Conservation (phyloP, 2,329 filamentous ascomycete species). For the Penicillium sp. region DNA sequence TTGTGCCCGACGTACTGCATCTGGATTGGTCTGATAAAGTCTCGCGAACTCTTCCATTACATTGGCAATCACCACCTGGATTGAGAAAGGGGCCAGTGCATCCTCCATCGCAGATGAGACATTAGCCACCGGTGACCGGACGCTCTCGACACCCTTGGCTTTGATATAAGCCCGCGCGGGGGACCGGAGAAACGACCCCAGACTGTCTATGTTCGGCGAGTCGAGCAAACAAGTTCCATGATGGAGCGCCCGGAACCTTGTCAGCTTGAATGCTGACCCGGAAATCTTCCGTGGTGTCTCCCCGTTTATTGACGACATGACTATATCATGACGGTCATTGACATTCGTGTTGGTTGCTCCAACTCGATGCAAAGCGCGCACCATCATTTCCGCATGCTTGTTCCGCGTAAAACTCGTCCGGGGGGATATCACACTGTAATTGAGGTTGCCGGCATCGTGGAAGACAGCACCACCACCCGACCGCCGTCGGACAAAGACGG, state of each 20-base stretch:
- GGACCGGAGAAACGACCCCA: slow-evolving; percentile 75
- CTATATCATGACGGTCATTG: slow-evolving; percentile 92
- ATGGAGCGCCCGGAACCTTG: slow-evolving; percentile 78
- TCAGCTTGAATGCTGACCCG: slow-evolving; percentile 94
- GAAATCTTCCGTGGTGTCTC: slow-evolving; percentile 74
- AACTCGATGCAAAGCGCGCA: slow-evolving; percentile 69
- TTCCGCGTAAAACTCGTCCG: slow-evolving; percentile 77
- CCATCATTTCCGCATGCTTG: slow-evolving; percentile 90
- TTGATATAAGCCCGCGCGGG: slow-evolving; percentile 77
- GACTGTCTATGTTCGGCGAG: slow-evolving; percentile 73
- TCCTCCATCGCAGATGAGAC: slow-evolving; percentile 62
- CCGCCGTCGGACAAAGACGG: slow-evolving; percentile 77
- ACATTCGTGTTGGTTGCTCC: slow-evolving; percentile 66
- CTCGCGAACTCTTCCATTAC: slow-evolving; percentile 68
- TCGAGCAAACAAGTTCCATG: slow-evolving; percentile 88
- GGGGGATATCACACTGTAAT: slow-evolving; percentile 91
- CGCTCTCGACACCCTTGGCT: slow-evolving; percentile 87
- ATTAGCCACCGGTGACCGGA: slow-evolving; percentile 83
- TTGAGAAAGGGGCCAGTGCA: slow-evolving; percentile 54
- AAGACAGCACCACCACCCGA: slow-evolving; percentile 93
- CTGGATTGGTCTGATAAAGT: slow-evolving; percentile 63
- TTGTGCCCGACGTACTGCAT: slow-evolving; percentile 40
- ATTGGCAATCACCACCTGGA: slow-evolving; percentile 54
- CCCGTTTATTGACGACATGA: slow-evolving; percentile 61
- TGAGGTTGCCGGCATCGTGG: slow-evolving; percentile 90